Base-by-base conservation (phyloP, 495 filamentous ascomycete genomes). In the Lepraria neglecta region DNA sequence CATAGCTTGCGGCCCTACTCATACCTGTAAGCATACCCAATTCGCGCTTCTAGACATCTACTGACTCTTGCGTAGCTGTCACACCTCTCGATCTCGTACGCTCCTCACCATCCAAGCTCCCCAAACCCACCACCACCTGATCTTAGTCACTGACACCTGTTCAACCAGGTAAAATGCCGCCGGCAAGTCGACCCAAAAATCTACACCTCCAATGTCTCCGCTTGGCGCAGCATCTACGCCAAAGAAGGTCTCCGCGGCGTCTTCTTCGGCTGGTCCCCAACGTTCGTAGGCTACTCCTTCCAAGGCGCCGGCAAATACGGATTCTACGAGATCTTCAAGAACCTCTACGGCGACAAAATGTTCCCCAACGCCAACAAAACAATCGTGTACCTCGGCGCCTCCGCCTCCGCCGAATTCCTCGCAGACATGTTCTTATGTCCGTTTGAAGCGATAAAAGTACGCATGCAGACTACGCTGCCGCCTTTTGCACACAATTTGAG, bases 261-360 rank as follows among this genome's bases (percentile, higher is more conserved):
- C 67, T 86, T 86, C 76, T 86, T 86, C 71, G 86, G 86, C 67
- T 88, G 86, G 85, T 76, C 82, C 0, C 85, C 86, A 10, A 89
- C 86, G 21, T 82, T 87, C 60, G 69, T 87, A 10, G 86, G 85
- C 38, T 89, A 89, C 77, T 84, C 79, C 42, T 77, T 87, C 66
- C 86, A 89, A 65, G 86, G 86, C n/a, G 84, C 84, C 55, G 86
- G 86, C n/a, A 89, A 89, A 71, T 89, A 89, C 69, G 86, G 86
- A 15, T 81, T 87, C 73, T 89, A 89, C 69, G 86, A 89, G 61
- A 81, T 87, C 69, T 89, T 89, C 80, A 89, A 89, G 68, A 78
- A 89, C 72, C 67, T 79, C 28, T 89, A 89, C 71, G 84, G 84
- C 63, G 82, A 88, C 58, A 74, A 76, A 59, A 54, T 86, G 38